A percentile compares a stretch with the other conserved stretches of the same genome.
phyloP scores from a whole-genome alignment of 768 basidiomycete genomes.

The Multifurca ochricompacta region DNA sequence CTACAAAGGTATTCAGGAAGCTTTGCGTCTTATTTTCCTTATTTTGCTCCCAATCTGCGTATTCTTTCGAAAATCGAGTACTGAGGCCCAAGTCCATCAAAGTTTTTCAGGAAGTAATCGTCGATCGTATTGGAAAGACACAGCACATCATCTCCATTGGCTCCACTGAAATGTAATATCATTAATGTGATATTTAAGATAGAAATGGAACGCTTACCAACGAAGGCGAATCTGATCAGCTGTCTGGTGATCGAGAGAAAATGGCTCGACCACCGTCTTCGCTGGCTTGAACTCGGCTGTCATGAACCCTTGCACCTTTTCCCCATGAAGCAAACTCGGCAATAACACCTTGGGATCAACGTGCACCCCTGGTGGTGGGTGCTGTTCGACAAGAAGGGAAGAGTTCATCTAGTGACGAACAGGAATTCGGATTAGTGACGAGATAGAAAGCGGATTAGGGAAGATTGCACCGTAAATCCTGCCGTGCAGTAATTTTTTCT shows the following conservation, averaged over 20 bases:
- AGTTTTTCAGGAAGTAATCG: background rate
- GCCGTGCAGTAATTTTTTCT: conserved; percentile 36
- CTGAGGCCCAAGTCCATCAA: conserved; percentile 1
- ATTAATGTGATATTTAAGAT: background rate
- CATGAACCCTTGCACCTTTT: conserved; percentile 21
- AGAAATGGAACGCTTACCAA: background rate
- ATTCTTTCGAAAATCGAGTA: background rate
- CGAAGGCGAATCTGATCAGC: background rate
- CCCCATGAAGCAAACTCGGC: conserved; percentile 17
- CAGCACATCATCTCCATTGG: background rate
- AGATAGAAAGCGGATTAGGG: background rate
- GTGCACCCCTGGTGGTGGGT: background rate
- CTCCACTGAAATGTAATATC: background rate
- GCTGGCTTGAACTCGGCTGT: conserved; percentile 6
- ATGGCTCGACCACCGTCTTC: background rate
- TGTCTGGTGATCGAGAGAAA: background rate
- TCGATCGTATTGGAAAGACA: conserved; percentile 12
- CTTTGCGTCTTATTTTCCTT: background rate
- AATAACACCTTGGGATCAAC: background rate
- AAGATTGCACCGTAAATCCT: conserved; percentile 39
- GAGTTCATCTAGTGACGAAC: background rate
- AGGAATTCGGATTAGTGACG: background rate
- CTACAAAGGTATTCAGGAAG: background rate
- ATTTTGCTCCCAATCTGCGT: background rate
- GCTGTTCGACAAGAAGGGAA: background rate